Conservation (phyloP, 768 basidiomycete genomes). For the Mycena rebaudengoi region DNA sequence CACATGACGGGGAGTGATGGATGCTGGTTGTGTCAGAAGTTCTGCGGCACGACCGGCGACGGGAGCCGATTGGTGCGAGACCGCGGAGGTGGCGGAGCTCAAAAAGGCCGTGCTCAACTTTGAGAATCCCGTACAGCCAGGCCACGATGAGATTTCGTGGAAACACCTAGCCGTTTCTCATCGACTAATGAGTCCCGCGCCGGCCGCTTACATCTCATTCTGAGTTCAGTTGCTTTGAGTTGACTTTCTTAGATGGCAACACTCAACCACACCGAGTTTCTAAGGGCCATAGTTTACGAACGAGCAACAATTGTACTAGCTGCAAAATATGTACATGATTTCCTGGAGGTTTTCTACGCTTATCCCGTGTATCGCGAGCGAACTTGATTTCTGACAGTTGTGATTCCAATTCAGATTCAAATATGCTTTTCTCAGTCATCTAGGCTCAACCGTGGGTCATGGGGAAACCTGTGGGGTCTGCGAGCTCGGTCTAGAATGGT, state of each 20-base stretch:
- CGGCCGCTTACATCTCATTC: too few species aligned
- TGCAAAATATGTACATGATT: constrained; percentile 7
- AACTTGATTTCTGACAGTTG: neutral
- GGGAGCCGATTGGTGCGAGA: too few species aligned
- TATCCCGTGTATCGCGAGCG: neutral
- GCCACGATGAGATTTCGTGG: too few species aligned
- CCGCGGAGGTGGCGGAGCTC: too few species aligned
- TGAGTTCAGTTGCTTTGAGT: too few species aligned
- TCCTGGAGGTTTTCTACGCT: constrained; percentile 7
- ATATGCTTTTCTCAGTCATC: neutral
- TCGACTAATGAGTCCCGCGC: too few species aligned
- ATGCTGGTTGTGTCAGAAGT: too few species aligned
- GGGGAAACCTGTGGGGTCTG: neutral
- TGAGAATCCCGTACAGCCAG: too few species aligned
- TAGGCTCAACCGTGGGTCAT: neutral
- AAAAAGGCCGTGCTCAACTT: too few species aligned
- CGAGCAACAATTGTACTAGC: constrained; percentile 1
- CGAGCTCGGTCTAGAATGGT: neutral
- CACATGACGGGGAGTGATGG: too few species aligned
- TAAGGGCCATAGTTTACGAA: neutral
- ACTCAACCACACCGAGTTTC: neutral
- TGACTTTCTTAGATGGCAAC: neutral
- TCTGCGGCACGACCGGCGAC: too few species aligned
- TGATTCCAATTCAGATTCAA: neutral
- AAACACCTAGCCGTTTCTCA: too few species aligned